Base-by-base conservation (phyloP, 2,329 filamentous ascomycete genomes). In the Curvularia sp. region DNA sequence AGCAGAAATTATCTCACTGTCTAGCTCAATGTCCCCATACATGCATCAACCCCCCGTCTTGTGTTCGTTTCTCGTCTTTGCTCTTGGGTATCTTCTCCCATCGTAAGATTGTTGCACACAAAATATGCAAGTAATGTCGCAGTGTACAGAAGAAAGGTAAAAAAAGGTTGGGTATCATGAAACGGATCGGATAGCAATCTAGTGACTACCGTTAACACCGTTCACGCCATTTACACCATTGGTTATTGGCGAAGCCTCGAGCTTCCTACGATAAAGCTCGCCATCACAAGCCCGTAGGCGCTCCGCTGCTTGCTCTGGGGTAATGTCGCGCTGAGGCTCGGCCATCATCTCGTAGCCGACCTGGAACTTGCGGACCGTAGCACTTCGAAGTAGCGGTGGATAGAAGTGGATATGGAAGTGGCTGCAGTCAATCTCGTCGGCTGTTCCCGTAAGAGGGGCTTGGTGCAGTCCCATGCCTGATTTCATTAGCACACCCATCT, bases 371-470 rank as follows among this genome's bases (percentile, higher is more conserved):
- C 91, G 88, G 47, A 99, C 93, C 0, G 93, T 97, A 2, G 95
- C 93, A 47, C 93, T 97, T 56, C 95, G 88, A 64, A 99, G 83
- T 47, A 99, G 83, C 12, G 95, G 95, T 42, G 95, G 95, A 77
- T 97, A 98, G 78, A 99, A 99, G 80, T 99, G 95, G 82, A 99
- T 89, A 78, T 99, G 95, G 74, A 99, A 88, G 78, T 96, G 94
- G 66, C 91, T 92, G 61, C 88, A 88, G 69, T 97, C 90, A 53
- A 94, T 86, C 77, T 98, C 94, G 61, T 96, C 92, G 1, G 87
- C 84, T 0, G 86, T 89, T 22, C 92, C 93, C 26, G 90, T 86
- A 6, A 99, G 84, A 2, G 95, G 95, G 18, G 95, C 94, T 81
- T 99, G 95, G 76, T 99, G 95, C 56, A 99, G 88, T 42, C 95